Conservation (phyloP, 2,329 filamentous ascomycete genomes). For the Alternaria triticina region DNA sequence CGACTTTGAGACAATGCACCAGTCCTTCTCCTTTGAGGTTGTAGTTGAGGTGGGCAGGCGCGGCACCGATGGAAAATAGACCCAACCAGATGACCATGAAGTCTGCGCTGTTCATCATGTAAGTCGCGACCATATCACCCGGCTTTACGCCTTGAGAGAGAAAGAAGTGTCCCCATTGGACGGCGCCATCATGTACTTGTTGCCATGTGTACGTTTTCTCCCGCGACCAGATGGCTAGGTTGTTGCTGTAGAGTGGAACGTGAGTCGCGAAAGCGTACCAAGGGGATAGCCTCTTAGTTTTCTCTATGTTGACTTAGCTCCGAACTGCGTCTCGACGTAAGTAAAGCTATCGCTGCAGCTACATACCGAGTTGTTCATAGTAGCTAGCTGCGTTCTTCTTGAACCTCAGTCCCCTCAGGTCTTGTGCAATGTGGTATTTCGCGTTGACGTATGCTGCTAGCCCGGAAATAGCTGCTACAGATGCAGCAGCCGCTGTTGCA, state of each 20-base stretch:
- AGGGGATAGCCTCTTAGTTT: slow-evolving; percentile 45
- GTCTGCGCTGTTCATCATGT: slow-evolving; percentile 70
- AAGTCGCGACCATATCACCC: slow-evolving; percentile 68
- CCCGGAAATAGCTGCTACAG: slow-evolving; percentile 41
- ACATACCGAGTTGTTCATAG: slow-evolving; percentile 37
- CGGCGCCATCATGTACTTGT: slow-evolving; percentile 35
- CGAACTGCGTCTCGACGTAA: neutral
- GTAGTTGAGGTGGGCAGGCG: slow-evolving; percentile 73
- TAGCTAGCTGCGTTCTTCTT: slow-evolving; percentile 47
- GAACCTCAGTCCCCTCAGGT: slow-evolving; percentile 57
- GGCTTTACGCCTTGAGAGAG: slow-evolving; percentile 62
- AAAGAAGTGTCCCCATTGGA: slow-evolving; percentile 41
- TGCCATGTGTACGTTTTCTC: slow-evolving; percentile 53
- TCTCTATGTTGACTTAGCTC: slow-evolving; percentile 36
- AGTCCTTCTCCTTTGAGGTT: slow-evolving; percentile 68
- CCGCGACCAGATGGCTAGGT: slow-evolving; percentile 70
- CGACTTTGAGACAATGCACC: slow-evolving; percentile 68
- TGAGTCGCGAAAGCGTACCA: slow-evolving; percentile 39
- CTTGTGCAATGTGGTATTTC: slow-evolving; percentile 70
- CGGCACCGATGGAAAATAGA: slow-evolving; percentile 68
- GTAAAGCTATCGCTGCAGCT: neutral
- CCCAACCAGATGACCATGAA: slow-evolving; percentile 71
- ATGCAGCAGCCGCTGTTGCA: slow-evolving; percentile 30
- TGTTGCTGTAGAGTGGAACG: slow-evolving; percentile 46
- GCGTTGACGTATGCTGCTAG: slow-evolving; percentile 68